Conservation (phyloP, 2,329 filamentous ascomycete species). For the Lojkania enalia region DNA sequence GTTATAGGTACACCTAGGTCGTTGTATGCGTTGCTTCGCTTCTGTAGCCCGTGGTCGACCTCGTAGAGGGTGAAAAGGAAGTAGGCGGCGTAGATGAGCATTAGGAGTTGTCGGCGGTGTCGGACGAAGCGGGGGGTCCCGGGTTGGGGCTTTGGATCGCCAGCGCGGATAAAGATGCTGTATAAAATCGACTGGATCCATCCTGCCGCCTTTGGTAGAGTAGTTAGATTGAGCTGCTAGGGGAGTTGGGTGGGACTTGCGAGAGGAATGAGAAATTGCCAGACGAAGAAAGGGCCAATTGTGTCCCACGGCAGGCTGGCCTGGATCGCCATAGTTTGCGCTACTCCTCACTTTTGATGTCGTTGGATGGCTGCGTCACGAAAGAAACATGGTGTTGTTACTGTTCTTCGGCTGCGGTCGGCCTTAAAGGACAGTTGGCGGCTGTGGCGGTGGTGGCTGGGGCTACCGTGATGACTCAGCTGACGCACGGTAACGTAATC, state of each 20-base stretch:
- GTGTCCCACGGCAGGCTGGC: constrained; percentile 35
- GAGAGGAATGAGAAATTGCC: constrained; percentile 42
- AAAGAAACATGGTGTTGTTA: no score
- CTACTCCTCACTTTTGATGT: no score
- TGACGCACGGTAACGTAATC: no score
- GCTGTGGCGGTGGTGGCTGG: no score
- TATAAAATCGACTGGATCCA: constrained; percentile 79
- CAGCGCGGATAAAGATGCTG: constrained; percentile 83
- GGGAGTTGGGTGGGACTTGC: constrained; percentile 14
- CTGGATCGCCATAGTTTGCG: constrained; percentile 26
- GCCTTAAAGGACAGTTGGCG: no score
- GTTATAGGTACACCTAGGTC: constrained; percentile 70
- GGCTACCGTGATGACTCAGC: no score
- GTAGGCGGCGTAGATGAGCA: constrained; percentile 80
- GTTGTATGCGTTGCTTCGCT: constrained; percentile 75
- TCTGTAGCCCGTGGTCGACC: constrained; percentile 77
- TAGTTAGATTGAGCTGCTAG: constrained; percentile 17
- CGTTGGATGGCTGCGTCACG: no score
- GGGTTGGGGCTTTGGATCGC: constrained; percentile 73
- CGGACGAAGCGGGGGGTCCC: constrained; percentile 68
- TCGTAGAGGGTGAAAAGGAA: constrained; percentile 92
- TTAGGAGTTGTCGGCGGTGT: constrained; percentile 81
- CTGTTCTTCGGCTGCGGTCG: no score
- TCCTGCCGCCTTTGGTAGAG: constrained; percentile 28
- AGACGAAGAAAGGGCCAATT: constrained; percentile 36